Percentiles rank a stretch among this genome's conserved stretches.
Evolutionary conservation across 2,329 filamentous ascomycete genomes (phyloP).

Genomic region (Dothidotthia symphoricarpi): DNA sequence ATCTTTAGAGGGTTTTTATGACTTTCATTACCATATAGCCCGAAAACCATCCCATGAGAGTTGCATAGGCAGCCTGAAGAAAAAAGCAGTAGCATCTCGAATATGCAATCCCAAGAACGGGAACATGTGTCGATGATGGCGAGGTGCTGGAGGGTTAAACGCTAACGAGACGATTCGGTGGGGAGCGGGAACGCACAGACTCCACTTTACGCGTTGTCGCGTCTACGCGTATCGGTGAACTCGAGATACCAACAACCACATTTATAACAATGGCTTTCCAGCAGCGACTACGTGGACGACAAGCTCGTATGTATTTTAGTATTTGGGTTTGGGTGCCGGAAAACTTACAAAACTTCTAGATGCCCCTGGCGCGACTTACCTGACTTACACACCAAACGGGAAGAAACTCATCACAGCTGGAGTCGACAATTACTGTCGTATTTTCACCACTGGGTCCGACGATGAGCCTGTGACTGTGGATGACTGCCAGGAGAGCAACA

Average conservation of each 20-base stretch:
- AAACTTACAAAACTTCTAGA: conserved; percentile 49
- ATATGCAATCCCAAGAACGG: no score
- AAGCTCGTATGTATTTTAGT: conserved; percentile 29
- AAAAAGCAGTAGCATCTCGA: no score
- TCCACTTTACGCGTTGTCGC: conserved; percentile 11
- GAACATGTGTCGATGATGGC: no score
- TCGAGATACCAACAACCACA: conserved; percentile 2
- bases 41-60: no score
- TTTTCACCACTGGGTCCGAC: conserved; percentile 88
- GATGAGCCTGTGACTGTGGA: conserved; percentile 92
- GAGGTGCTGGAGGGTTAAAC: no score
- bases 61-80: no score
- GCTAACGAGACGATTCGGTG: neutral
- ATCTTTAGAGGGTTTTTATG: no score
- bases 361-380: conserved; percentile 80
- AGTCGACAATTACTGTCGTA: conserved; percentile 86
- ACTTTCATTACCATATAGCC: no score
- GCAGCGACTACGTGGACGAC: conserved; percentile 28
- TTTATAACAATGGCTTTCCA: conserved; percentile 14
- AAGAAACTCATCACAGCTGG: conserved; percentile 85
- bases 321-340: conserved; percentile 2
- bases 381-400: conserved; percentile 87
- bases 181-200: conserved; percentile 1
- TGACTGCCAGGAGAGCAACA: conserved; percentile 83
- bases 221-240: conserved; percentile 1